Evolutionary conservation across 768 basidiomycete genomes (phyloP).

Genomic region (Royoungia palumana): DNA sequence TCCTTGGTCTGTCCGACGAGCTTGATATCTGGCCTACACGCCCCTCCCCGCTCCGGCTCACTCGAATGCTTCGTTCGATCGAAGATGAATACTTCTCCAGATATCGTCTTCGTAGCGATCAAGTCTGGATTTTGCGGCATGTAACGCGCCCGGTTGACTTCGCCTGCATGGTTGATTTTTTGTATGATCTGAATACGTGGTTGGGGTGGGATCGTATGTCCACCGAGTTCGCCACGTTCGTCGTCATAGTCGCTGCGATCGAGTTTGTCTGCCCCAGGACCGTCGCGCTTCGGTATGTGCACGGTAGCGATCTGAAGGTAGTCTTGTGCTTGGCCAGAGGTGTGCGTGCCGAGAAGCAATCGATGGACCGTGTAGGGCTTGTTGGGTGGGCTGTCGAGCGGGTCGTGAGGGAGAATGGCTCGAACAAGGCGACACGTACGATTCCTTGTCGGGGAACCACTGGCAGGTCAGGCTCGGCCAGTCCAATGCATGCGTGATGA

Average conservation of each 20-base stretch:
- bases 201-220: conserved; percentile 78
- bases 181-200: conserved; percentile 89
- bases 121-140: conserved; percentile 99
- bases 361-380: conserved; percentile 96
- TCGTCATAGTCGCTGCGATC: conserved; percentile 83
- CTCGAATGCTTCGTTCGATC: conserved; percentile 96
- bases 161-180: conserved; percentile 91
- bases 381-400: conserved; percentile 63
- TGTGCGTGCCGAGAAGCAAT: conserved; percentile 94
- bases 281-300: conserved; percentile 82
- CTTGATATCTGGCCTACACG: conserved; percentile 87
- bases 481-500: conserved; percentile 95
- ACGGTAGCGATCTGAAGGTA: conserved; percentile 95
- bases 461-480: conserved; percentile 98
- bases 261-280: conserved; percentile 69
- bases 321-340: conserved; percentile 90
- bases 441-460: conserved; percentile 98
- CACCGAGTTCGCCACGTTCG: conserved; percentile 92
- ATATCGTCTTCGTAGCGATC: conserved; percentile 91
- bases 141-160: conserved; percentile 96
- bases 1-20: conserved; percentile 89
- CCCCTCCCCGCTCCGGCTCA: conserved; percentile 81
- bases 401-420: not conserved
- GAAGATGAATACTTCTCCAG: conserved; percentile 91
- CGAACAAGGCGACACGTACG: conserved; percentile 47